phyloP scores from a whole-genome alignment of 192 early-diverging fungal genomes.

The Backusella tarrabulga region DNA sequence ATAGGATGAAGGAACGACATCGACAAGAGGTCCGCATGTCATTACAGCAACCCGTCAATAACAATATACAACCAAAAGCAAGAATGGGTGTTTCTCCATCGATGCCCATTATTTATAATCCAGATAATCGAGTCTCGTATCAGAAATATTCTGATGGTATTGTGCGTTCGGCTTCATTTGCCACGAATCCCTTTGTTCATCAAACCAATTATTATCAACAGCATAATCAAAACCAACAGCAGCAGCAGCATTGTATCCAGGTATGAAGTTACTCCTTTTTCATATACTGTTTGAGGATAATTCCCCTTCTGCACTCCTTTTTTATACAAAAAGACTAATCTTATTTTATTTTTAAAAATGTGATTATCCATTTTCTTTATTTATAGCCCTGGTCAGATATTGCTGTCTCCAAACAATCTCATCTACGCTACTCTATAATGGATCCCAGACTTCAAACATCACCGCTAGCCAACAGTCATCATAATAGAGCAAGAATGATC shows the following conservation, averaged over 20 bases:
- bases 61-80: neutral
- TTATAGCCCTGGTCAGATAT: neutral
- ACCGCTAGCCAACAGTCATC: neutral
- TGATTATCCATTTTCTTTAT: neutral
- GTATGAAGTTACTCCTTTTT: neutral
- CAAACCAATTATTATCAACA: neutral
- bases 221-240: neutral
- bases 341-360: neutral
- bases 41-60: neutral
- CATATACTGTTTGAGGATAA: neutral
- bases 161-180: neutral
- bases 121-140: neutral
- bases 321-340: neutral
- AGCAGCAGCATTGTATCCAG: neutral
- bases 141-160: neutral
- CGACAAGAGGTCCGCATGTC: constrained; percentile 12
- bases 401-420: neutral
- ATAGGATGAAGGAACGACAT: constrained; percentile 24
- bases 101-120: constrained; percentile 14
- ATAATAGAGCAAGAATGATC: neutral
- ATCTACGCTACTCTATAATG: neutral
- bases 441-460: neutral
- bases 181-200: neutral
- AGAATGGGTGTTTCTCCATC: constrained; percentile 10
- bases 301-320: neutral